Percentiles rank a stretch among this genome's conserved stretches.
These are phyloP conservation scores for Termitomyces bulborhizus DNA, from an alignment of 768 basidiomycete genomes.

Conservation along the genomic window DNA sequence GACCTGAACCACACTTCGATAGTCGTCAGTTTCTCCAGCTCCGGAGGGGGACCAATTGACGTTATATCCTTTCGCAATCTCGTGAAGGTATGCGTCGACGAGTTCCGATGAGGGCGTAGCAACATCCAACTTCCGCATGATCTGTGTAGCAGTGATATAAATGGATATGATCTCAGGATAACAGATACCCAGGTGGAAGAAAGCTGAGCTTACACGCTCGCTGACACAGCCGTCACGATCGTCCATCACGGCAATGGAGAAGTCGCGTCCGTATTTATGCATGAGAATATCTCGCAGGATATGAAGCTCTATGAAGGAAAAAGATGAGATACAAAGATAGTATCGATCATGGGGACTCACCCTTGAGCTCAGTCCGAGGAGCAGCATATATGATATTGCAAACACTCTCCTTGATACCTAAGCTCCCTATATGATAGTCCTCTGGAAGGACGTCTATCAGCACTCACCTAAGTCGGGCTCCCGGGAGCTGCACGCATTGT, in stretches of 20 bases:
- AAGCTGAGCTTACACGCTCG: slow-evolving; percentile 55
- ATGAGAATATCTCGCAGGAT: slow-evolving; percentile 88
- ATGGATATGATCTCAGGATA: not conserved
- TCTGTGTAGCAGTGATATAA: slow-evolving; percentile 32
- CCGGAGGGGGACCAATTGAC: slow-evolving; percentile 50
- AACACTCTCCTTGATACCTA: slow-evolving; percentile 68
- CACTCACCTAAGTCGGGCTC: slow-evolving; percentile 75
- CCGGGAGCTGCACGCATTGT: slow-evolving; percentile 41
- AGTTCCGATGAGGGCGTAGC: slow-evolving; percentile 67
- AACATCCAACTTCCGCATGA: slow-evolving; percentile 66
- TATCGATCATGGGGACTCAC: slow-evolving; percentile 24
- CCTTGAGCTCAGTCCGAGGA: slow-evolving; percentile 87
- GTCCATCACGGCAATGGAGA: slow-evolving; percentile 79
- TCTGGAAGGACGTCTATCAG: not conserved
- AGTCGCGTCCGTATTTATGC: slow-evolving; percentile 95
- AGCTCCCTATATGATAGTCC: not conserved
- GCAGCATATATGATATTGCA: slow-evolving; percentile 88
- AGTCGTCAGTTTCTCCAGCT: slow-evolving; percentile 16
- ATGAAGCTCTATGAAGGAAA: slow-evolving; percentile 64
- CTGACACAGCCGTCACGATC: slow-evolving; percentile 78
- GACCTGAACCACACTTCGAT: slow-evolving; percentile 34
- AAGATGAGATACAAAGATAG: not conserved
- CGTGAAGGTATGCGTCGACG: slow-evolving; percentile 82
- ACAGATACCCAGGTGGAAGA: not conserved
- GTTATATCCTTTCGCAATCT: slow-evolving; percentile 86